Evolutionary conservation across 306 rosid genomes (phyloP), one percentile per base, ranked within the genome.

Genomic region (Cicer arietinum): DNA sequence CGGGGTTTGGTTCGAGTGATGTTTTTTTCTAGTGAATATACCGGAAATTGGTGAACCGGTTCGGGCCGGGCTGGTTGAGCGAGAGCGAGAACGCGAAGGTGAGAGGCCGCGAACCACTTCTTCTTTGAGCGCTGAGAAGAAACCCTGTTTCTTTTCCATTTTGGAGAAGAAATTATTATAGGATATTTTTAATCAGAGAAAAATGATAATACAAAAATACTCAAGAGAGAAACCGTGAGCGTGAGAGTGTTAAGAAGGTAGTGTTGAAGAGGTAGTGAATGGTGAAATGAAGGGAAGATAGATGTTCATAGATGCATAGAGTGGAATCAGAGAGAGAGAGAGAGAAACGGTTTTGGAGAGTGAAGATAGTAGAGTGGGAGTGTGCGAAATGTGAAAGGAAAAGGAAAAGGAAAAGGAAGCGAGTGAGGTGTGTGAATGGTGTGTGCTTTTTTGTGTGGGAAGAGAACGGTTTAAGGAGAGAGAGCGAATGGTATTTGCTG

Each of bases 31-130:
- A 9, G 90, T 79, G 42, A 95, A 81, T 43, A 95, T 77, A 43
- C 75, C 81, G 14, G 97, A 69, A 35, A 92, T 83, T 39, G 96
- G 96, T 7, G 99, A 92, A 9, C 71, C 82, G 76, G 90, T 77
- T 79, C 96, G 79, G 1, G 85, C 90, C 1, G 97, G 97, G 67
- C 91, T 90, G 10, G 56, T 22, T 18, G 71, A 67, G 40, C 53
- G 82, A 22, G 89, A 89, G 45, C 97, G 90, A 12, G 96, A 91
- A 51, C 99, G 93, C 5, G 96, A 85, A 3, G 99, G 99, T 35
- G 98, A 92, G 39, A 95, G 84, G 1, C 99, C 98, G 1, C 99
- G 93, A 56, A 95, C 94, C 5, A 95, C 97, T 47, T 95, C 98
- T 10, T 92, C 93, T 79, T 90, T 95, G 10, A 95, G 83, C 37